Conservation (phyloP, 768 basidiomycete species). For the Clitopilus hobsonii region DNA sequence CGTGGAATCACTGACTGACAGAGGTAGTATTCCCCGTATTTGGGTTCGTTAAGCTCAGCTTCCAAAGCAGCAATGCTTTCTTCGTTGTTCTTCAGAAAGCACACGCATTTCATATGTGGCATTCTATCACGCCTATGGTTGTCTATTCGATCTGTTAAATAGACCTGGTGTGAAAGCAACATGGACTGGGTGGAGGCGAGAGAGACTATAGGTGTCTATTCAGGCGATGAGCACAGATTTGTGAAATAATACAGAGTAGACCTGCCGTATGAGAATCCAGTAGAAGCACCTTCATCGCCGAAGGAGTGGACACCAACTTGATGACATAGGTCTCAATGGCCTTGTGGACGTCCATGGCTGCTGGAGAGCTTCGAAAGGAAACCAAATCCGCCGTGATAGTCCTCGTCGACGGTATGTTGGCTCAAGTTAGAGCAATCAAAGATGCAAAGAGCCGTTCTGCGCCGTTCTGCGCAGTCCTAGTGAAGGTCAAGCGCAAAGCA, state of each 20-base stretch:
- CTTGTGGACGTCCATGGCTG: conserved; percentile 87
- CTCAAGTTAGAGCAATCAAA: neutral
- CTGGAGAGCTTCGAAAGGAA: neutral
- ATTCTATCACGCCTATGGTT: conserved; percentile 88
- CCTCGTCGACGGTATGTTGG: neutral
- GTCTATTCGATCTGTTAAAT: conserved; percentile 96
- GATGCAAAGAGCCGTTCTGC: neutral
- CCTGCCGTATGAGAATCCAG: conserved; percentile 91
- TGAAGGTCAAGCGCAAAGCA: neutral
- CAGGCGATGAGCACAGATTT: neutral
- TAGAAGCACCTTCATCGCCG: conserved; percentile 92
- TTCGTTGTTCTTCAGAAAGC: conserved; percentile 81
- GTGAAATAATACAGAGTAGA: neutral
- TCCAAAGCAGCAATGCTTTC: conserved; percentile 81
- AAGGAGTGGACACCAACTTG: conserved; percentile 81
- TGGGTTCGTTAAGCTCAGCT: conserved; percentile 81
- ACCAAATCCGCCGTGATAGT: neutral
- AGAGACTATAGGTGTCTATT: conserved; percentile 93
- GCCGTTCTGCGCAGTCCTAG: neutral
- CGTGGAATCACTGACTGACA: conserved; percentile 85
- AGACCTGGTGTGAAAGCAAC: conserved; percentile 91
- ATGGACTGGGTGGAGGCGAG: conserved; percentile 92
- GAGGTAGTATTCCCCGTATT: conserved; percentile 97
- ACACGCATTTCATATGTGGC: conserved; percentile 96
- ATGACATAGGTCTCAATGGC: conserved; percentile 92